Base-by-base conservation (phyloP, 1,139 yeast species). In the Nakaseomyces glabratus region DNA sequence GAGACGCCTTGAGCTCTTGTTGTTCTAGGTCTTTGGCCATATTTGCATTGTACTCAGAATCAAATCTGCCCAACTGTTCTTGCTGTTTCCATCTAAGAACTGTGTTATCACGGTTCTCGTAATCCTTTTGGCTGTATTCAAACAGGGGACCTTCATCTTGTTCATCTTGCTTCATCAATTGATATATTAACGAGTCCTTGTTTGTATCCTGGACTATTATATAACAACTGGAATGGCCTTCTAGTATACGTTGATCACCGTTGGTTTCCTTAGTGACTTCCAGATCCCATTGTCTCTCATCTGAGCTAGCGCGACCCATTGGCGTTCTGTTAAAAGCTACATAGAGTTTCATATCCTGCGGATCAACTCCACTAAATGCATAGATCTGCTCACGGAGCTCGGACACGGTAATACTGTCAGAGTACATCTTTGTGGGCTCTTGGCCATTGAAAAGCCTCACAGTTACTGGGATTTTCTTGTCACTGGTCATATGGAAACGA, bases 21-120 rank as follows among this genome's bases (percentile, higher is more conserved):
- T 14, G 23, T 20, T 33, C 26, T n/a, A 20, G 31, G 12, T 20
- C 34, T 9, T 6, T 7, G 24, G 55, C 48, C 36, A 49, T 48
- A 20, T 59, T 56, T 6, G 45, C 43, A 9, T 55, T 54, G 35
- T 52, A 69, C 10, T 58, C 55, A 0, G 85, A 82, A 42, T 77
- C 71, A 50, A 77, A 84, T 33, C 88, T 61, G 0, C 95, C 95
- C 16, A 84, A 59, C 37, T 70, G 58, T 42, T 80, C 67, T 24
- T 66, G 60, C 41, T 68, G 65, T 57, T 85, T 85, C 93, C 93
- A 85, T 33, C 66, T 68, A 39, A 77, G 66, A 4, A 82, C 90
- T 0, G 86, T 66, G 36, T 76, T 72, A 3, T 58, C 39, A 35
- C 81, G 62, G 36, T 63, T 62, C 31, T 69, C 76, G 54, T 85